These are phyloP conservation scores for Bjerkandera adusta DNA, from an alignment of 1,284 basidiomycete species.

Conservation along the genomic window DNA sequence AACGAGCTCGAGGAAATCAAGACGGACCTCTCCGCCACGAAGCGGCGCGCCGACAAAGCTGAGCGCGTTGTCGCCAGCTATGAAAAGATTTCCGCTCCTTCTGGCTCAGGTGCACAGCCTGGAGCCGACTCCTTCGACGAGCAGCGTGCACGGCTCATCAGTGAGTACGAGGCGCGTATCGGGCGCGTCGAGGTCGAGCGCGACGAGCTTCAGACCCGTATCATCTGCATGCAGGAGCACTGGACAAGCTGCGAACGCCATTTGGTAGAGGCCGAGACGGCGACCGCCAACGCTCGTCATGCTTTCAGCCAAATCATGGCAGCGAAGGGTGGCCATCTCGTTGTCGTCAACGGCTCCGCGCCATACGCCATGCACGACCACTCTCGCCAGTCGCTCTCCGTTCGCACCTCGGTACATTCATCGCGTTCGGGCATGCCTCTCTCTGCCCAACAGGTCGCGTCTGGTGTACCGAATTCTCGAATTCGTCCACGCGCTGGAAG, in stretches of 20 bases:
- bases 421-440: not conserved
- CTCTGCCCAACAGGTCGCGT: slow-evolving; percentile 3
- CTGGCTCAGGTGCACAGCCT: not conserved
- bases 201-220: slow-evolving; percentile 54
- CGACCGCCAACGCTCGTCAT: slow-evolving; percentile 47
- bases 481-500: slow-evolving; percentile 42
- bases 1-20: slow-evolving; percentile 49
- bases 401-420: slow-evolving; percentile 1
- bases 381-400: slow-evolving; percentile 5
- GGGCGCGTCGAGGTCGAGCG: slow-evolving; percentile 48
- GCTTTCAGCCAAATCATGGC: slow-evolving; percentile 47
- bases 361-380: slow-evolving; percentile 6
- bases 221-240: slow-evolving; percentile 45
- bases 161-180: slow-evolving; percentile 48
- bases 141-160: slow-evolving; percentile 32
- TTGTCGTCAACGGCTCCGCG: slow-evolving; percentile 26
- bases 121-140: slow-evolving; percentile 25
- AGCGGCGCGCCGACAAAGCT: slow-evolving; percentile 49
- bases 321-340: slow-evolving; percentile 41
- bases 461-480: slow-evolving; percentile 16
- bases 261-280: slow-evolving; percentile 42
- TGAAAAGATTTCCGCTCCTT: slow-evolving; percentile 23
- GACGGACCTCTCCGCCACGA: slow-evolving; percentile 41
- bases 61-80: slow-evolving; percentile 45
- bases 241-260: slow-evolving; percentile 56